These are phyloP conservation scores for Solanum chilense DNA, from an alignment of 257 asterid species.

Conservation along the genomic window DNA sequence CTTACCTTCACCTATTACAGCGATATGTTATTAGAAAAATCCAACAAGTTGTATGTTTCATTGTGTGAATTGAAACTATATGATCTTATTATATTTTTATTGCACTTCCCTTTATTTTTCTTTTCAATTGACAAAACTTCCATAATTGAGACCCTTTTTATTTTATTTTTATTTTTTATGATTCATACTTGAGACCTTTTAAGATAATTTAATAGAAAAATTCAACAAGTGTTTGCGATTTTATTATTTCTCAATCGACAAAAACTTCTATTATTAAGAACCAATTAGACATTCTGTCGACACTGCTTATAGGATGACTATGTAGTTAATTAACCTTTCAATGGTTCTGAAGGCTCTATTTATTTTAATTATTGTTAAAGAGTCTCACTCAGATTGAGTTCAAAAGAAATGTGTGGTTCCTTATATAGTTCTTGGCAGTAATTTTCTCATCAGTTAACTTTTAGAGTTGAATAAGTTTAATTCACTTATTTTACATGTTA, in stretches of 20 bases:
- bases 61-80: neutral
- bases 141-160: neutral
- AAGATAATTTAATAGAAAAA: neutral
- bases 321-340: neutral
- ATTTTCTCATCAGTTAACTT: neutral
- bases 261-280: neutral
- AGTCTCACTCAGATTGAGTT: neutral
- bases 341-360: neutral
- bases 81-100: neutral
- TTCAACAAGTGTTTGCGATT: neutral
- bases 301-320: neutral
- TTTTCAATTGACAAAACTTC: neutral
- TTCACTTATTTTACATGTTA: neutral
- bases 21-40: neutral
- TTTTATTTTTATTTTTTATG: too few relatives aligned
- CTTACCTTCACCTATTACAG: neutral
- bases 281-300: neutral
- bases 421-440: neutral
- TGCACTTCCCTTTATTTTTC: neutral
- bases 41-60: neutral
- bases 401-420: neutral
- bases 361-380: neutral
- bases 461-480: neutral
- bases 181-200: neutral
- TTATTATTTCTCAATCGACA: neutral